These are phyloP conservation scores for Lineolata rhizophorae DNA, from an alignment of 495 filamentous ascomycete genomes.

Conservation along the genomic window DNA sequence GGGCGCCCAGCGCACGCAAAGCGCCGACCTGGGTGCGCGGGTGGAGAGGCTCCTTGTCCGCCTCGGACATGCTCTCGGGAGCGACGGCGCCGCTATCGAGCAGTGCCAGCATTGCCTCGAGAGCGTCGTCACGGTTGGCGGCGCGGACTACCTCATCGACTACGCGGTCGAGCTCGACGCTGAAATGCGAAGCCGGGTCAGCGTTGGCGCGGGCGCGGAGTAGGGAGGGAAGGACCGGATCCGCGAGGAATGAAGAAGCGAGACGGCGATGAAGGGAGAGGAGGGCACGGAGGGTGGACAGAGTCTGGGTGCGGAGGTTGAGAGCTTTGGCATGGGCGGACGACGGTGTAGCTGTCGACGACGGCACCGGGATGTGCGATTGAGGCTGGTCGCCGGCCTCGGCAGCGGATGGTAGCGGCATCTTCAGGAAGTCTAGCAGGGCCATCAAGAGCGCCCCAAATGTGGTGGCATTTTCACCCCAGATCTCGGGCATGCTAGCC, in stretches of 20 bases:
- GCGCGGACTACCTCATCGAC: constrained; percentile 28
- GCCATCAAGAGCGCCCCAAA: constrained; percentile 55
- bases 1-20: too few species aligned
- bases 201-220: constrained; percentile 38
- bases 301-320: constrained; percentile 65
- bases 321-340: constrained; percentile 30
- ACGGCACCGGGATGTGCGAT: too few species aligned
- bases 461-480: constrained; percentile 25
- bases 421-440: constrained; percentile 59
- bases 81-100: too few species aligned
- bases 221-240: constrained; percentile 40
- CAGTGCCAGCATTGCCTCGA: constrained; percentile 28
- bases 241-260: too few species aligned
- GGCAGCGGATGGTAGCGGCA: too few species aligned
- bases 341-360: constrained; percentile 12
- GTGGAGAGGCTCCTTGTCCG: too few species aligned
- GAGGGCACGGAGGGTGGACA: constrained; percentile 60
- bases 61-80: too few species aligned
- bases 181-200: constrained; percentile 29
- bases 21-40: too few species aligned
- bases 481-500: constrained; percentile 28
- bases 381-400: too few species aligned
- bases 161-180: constrained; percentile 34
- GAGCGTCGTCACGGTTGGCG: constrained; percentile 23
- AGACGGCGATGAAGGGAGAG: constrained; percentile 40